Evolutionary conservation across 2,329 filamentous ascomycete species (phyloP), one percentile per base, ranked within the genome.

Genomic region (Epichloe uncinata): DNA sequence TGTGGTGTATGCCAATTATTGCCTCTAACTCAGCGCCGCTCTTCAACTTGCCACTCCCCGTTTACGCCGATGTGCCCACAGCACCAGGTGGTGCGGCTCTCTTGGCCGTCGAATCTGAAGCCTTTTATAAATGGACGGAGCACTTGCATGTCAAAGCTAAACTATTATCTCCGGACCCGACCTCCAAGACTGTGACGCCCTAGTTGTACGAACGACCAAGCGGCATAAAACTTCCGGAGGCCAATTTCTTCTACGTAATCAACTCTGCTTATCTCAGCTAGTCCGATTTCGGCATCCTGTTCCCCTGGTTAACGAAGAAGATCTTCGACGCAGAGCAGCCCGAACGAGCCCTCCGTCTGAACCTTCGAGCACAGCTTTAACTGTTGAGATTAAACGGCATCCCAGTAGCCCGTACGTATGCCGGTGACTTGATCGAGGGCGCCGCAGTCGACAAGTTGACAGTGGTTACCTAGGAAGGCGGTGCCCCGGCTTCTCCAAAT

Each of bases 221-320:
- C 49, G 72, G 70, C 8, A 62, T 69, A 30, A 64, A 61, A 49
- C 63, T 76, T 12, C 57, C 67, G 0, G 70, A 73, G 50, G 82
- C 87, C 4, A 77, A 82, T 56, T 79, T 91, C 59, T 94, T 86
- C 68, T 91, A 87, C 63, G 81, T 87, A 3, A 63, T 73, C 13
- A 71, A 77, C 42, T 85, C 82, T n/a, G 86, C 87, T 0, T 88
- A 95, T 62, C 74, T 94, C 26, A 87, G 78, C 51, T 87, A 94
- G 65, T 85, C 81, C 18, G 88, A 95, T 60, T 94, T 93, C 57
- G 88, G 85, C 36, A 69, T 93, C 22, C 67, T 95, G 20, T 94
- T 94, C 60, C 87, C 87, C 0, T 85, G 82, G 75, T 58, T 82
- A 44, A 80, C 77, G 8, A 75, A 73, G 58, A 73, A 72, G 56